Base-by-base conservation (phyloP, 2,329 filamentous ascomycete genomes). In the Talaromyces sp. region DNA sequence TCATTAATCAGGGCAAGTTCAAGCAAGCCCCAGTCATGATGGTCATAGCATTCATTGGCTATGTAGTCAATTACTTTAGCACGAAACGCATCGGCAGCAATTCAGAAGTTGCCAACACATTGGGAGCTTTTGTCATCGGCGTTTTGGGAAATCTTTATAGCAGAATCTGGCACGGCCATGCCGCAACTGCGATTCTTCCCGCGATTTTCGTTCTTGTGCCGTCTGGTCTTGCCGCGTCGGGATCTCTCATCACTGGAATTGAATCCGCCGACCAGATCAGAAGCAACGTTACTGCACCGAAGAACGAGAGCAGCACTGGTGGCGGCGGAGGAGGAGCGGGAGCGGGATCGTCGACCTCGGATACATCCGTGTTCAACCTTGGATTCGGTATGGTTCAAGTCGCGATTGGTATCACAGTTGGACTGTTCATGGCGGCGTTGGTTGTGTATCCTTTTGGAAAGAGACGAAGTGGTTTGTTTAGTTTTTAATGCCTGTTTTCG, bases 1-100 rank as follows among this genome's bases (percentile, higher is more conserved):
- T 93, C 70, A 89, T 93, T 75, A 93, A 93, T 76, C 90, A 94
- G 70, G 90, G 89, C 64, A 91, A 92, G 76, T 91, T 86, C 85
- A 88, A 86, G 71, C 90, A 94, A 73, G 85, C 87, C 47, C 90
- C 90, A 0, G 83, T 90, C 61, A 94, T 93, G 90, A 79, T 90
- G 2, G 54, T 86, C 66, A 92, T 95, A 71, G 86, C 90, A 0
- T 81, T 92, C 47, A 85, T 85, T 1, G 91, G 91, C 13, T 94
- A 90, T 74, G 80, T 88, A 7, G 89, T 92, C 71, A 93, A 90
- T 77, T 90, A 86, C 77, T 92, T 90, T 77, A 86, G 85, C 15
- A 86, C 86, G n/a, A 80, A 83, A 39, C 86, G 85, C 68, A 90
- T 93, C 74, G 79, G 83, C n/a, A 85, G 83, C 63, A 91, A 90